These are phyloP conservation scores for Lobosporangium transversale DNA, from an alignment of 192 early-diverging fungal genomes.

Conservation along the genomic window DNA sequence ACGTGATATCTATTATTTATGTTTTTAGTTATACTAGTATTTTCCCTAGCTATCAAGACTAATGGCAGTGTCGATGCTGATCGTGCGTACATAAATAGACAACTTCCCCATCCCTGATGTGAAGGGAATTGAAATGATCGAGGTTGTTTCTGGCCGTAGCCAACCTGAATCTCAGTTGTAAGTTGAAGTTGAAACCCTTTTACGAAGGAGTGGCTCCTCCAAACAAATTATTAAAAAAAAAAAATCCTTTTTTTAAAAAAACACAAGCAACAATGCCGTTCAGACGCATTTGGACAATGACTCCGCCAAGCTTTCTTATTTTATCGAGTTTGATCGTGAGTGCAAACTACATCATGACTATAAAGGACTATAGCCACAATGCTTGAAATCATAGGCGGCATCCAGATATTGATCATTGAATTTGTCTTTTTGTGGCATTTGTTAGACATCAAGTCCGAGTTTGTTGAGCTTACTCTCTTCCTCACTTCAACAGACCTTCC, in stretches of 20 bases:
- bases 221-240: background rate
- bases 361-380: no score
- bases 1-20: background rate
- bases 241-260: background rate
- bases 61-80: no score
- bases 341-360: no score
- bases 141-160: constrained; percentile 57
- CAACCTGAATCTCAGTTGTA: constrained; percentile 54
- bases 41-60: background rate
- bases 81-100: no score
- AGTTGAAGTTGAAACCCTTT: constrained; percentile 6
- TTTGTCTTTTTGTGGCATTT: no score
- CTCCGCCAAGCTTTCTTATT: constrained; percentile 55
- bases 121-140: constrained; percentile 63
- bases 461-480: constrained; percentile 59
- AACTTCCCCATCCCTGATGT: constrained; percentile 62
- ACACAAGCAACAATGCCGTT: constrained; percentile 60
- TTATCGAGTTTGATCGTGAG: constrained; percentile 68
- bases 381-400: no score
- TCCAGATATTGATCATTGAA: no score
- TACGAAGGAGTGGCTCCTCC: background rate
- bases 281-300: constrained; percentile 63
- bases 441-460: constrained; percentile 64
- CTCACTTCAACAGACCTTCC: constrained; percentile 59
- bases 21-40: background rate